A percentile compares a stretch with the other conserved stretches of the same genome.
Conservation (phyloP, 2,329 filamentous ascomycete genomes). For the Parastagonospora nodorum region DNA sequence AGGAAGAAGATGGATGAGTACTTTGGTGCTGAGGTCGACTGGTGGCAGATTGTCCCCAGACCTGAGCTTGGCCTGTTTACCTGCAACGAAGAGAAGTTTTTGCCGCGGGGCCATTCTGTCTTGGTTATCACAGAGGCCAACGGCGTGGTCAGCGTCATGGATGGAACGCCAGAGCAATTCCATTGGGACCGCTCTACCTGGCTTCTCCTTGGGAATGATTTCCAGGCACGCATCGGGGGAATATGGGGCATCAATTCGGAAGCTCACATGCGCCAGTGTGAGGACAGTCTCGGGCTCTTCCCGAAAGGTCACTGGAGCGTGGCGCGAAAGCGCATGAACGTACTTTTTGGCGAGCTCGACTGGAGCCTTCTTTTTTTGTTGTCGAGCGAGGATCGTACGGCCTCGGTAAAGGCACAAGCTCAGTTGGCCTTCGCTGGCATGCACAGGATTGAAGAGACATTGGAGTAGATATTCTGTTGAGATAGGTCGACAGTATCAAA, state of each 20-base stretch:
- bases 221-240: background rate
- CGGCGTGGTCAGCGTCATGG: slow-evolving; percentile 5
- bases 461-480: too few relatives aligned
- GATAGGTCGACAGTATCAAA: too few relatives aligned
- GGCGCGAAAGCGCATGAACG: background rate
- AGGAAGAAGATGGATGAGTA: background rate
- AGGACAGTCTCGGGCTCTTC: background rate
- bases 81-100: background rate
- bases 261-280: background rate
- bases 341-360: slow-evolving; percentile 5
- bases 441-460: too few relatives aligned
- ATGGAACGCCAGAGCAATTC: slow-evolving; percentile 11
- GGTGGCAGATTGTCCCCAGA: background rate
- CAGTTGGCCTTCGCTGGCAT: slow-evolving; percentile 2
- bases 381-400: background rate
- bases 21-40: background rate
- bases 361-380: slow-evolving; percentile 3
- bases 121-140: background rate
- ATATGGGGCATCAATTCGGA: too few relatives aligned
- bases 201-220: slow-evolving; percentile 1
- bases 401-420: slow-evolving; percentile 1
- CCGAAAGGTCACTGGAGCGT: background rate
- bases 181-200: slow-evolving; percentile 7
- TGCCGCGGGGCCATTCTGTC: slow-evolving; percentile 4
- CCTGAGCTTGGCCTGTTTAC: background rate